Conservation (phyloP, 176 grass and related monocot genomes). For the Carex pumila region DNA sequence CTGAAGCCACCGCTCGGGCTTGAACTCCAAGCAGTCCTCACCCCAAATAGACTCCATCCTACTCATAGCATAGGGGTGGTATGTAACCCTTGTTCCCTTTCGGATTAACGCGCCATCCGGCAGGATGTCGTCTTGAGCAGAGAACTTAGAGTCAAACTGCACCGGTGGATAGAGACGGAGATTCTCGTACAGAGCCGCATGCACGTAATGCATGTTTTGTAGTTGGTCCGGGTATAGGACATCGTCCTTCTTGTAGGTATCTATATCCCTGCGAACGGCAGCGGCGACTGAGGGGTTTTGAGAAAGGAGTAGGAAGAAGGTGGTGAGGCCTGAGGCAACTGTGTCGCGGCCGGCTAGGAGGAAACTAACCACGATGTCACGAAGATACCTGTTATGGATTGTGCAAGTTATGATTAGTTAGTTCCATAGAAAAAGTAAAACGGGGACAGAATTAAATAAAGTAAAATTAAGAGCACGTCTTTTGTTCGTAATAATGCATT, state of each 20-base stretch:
- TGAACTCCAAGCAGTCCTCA: slow-evolving; percentile 44
- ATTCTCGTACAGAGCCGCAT: slow-evolving; percentile 63
- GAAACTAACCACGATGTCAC: slow-evolving; percentile 84
- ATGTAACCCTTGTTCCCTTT: slow-evolving; percentile 34
- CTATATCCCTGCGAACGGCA: slow-evolving; percentile 41
- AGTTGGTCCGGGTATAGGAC: slow-evolving; percentile 25
- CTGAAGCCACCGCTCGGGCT: slow-evolving; percentile 57
- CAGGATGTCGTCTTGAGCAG: slow-evolving; percentile 39
- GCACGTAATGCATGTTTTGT: slow-evolving; percentile 33
- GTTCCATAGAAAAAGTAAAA: not conserved
- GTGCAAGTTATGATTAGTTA: not conserved
- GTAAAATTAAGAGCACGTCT: not conserved
- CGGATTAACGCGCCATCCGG: slow-evolving; percentile 61
- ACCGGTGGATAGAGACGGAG: slow-evolving; percentile 66
- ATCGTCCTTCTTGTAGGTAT: not conserved
- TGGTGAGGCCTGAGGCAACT: slow-evolving; percentile 56
- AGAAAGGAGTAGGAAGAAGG: slow-evolving; percentile 65
- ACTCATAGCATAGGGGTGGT: slow-evolving; percentile 79
- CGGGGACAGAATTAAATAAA: not conserved
- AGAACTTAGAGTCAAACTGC: slow-evolving; percentile 89
- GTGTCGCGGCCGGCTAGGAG: slow-evolving; percentile 69
- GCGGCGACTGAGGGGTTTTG: slow-evolving; percentile 29
- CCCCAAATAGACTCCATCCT: slow-evolving; percentile 72
- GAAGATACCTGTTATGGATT: slow-evolving; percentile 42
- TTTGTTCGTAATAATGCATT: not conserved